Conservation (phyloP, 176 grass and related monocot species). For the Avena atlantica region DNA sequence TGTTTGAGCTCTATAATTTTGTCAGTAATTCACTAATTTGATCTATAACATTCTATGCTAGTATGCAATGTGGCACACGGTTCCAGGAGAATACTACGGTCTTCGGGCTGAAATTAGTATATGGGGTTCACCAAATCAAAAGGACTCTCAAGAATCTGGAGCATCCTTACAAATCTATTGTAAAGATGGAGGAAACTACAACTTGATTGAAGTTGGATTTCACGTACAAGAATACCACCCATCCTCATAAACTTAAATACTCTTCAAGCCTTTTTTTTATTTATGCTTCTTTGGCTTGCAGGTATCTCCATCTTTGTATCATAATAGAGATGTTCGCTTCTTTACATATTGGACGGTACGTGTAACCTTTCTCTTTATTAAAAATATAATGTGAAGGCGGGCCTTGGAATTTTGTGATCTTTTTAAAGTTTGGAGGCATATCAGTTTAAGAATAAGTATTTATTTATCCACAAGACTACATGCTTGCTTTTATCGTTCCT, state of each 20-base stretch:
- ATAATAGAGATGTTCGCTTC: constrained; percentile 50
- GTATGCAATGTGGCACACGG: not conserved
- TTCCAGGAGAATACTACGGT: constrained; percentile 11
- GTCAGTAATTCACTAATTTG: not conserved
- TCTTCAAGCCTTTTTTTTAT: not conserved
- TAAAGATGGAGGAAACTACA: not conserved
- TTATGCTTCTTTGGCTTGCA: not conserved
- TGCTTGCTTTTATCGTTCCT: not conserved
- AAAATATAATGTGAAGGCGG: not conserved
- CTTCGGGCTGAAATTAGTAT: constrained; percentile 32
- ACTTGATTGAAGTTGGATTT: constrained; percentile 32
- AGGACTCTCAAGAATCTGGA: constrained; percentile 19
- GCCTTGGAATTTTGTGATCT: not conserved
- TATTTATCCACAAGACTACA: not conserved
- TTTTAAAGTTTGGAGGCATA: not conserved
- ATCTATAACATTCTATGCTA: not conserved
- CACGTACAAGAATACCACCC: constrained; percentile 21
- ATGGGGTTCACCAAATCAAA: constrained; percentile 36
- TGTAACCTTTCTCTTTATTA: not conserved
- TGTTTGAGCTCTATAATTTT: not conserved
- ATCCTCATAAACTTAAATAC: not conserved
- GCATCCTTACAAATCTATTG: constrained; percentile 31
- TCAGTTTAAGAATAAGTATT: not conserved
- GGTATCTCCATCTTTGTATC: constrained; percentile 33
- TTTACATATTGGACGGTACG: constrained; percentile 57